Evolutionary conservation across 208 protist genomes (phyloP), one percentile per base, ranked within the genome.

Genomic region (Phytomonas sp.): DNA sequence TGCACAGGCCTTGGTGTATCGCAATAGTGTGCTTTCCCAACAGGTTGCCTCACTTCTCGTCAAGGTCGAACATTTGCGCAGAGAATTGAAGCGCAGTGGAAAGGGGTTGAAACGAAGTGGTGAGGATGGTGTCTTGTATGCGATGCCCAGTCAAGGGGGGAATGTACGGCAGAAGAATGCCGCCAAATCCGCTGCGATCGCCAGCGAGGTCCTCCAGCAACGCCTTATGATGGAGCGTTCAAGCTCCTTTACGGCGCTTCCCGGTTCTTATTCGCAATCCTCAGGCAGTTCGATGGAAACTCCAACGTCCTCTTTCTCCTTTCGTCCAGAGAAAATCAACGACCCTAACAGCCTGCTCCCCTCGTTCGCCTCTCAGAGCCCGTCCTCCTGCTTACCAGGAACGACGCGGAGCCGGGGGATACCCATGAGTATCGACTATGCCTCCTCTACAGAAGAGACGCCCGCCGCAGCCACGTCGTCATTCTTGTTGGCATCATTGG

Each of bases 1-100:
- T 51, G 78, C 82, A 62, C 79, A 89, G 75, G 71, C 81, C 17
- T 61, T 93, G 73, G 71, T 72, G 26, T 93, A 83, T 63, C 82
- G 84, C n/a, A 93, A 91, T 74, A 65, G 66, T 32, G 83, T 93
- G 2, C 79, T 93, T n/a, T 80, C 82, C 0, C 85, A 93, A 70
- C 87, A 93, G 46, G 74, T 93, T 29, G 73, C 79, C 30, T 93
- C 87, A 7, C 73, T 93, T 28, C 68, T 93, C 7, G 82, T 85
- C 31, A 78, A 81, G 61, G 70, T 84, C 3, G 81, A 93, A 60
- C 68, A 32, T 34, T 71, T 83, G 62, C 66, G 68, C 17, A 73
- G 77, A 8, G 40, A 46, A 46, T 46, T 46, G 40, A 46, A 46
- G 40, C 40, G 15, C 11, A 8, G 40, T 17, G 40, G 15, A 20